Percentiles rank a stretch among this genome's conserved stretches.
Evolutionary conservation across 140 eudicot genomes (phyloP).

Genomic region (Erigeron philadelphicus): DNA sequence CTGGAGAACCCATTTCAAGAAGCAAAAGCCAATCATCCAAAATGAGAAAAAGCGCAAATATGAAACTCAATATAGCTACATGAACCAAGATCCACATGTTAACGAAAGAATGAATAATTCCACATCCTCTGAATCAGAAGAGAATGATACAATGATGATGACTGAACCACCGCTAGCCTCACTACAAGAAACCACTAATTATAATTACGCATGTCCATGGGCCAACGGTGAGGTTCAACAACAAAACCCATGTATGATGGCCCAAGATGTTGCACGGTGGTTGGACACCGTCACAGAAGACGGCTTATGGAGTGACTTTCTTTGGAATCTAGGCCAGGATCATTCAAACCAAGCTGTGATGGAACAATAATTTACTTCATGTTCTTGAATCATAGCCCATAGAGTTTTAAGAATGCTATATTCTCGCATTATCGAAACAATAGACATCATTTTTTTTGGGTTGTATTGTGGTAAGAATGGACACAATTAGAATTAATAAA

Average conservation of each 20-base stretch:
- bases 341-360: slow-evolving; percentile 13
- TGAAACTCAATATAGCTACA: slow-evolving; percentile 18
- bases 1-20: slow-evolving; percentile 82
- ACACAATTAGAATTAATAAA: not conserved
- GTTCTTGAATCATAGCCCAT: not conserved
- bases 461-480: not conserved
- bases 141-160: slow-evolving; percentile 9
- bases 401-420: not conserved
- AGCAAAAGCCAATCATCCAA: slow-evolving; percentile 25
- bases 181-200: slow-evolving; percentile 12
- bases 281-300: slow-evolving; percentile 24
- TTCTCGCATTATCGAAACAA: slow-evolving; percentile 4
- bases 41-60: slow-evolving; percentile 31
- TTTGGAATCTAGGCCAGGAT: slow-evolving; percentile 20
- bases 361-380: slow-evolving; percentile 18
- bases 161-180: slow-evolving; percentile 17
- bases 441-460: slow-evolving; percentile 12
- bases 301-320: slow-evolving; percentile 25
- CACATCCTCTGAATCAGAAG: slow-evolving; percentile 22
- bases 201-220: not conserved
- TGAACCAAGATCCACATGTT: slow-evolving; percentile 10
- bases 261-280: slow-evolving; percentile 28
- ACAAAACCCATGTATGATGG: slow-evolving; percentile 20
- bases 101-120: slow-evolving; percentile 3
- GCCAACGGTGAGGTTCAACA: slow-evolving; percentile 12